Base-by-base conservation (phyloP, 1,284 basidiomycete species). In the Dichomitus squalens region DNA sequence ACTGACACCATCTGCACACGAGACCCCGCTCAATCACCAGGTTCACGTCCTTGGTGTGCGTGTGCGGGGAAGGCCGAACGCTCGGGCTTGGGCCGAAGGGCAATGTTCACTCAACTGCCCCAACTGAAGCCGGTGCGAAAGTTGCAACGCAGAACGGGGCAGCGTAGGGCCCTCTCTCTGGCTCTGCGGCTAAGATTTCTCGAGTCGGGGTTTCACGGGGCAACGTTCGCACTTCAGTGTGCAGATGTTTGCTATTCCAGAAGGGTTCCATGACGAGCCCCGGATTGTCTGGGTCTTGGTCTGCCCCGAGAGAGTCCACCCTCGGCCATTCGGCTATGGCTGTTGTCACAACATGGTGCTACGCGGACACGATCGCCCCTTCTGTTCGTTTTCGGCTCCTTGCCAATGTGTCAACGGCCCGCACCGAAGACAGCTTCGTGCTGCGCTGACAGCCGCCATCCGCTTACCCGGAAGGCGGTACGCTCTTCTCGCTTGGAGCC, bases 171-270 rank as follows among this genome's bases (percentile, higher is more conserved):
- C 57, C 53, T 50, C 52, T 41, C 41, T 47, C 44, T 47, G 44
- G 29, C 44, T 33, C n/a, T 47, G 18, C 25, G 38, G 49, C 38
- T 49, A 27, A n/a, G 18, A 36, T 20, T 34, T 44, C 49, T 51
- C 29, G 56, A 48, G 14, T n/a, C 44, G 20, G 44, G 12, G 40
- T 33, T 54, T 55, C 52, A 57, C 52, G 41, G 52, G 44, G 49
- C 57, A 52, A 39, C 55, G 33, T 55, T 57, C 43, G 51, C 31
- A 35, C n/a, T n/a, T n/a, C 12, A n/a, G 55, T 59, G 55, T 55
- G 60, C 55, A 47, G 49, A 52, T 59, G 52, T 59, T 57, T 59
- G 55, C 52, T 41, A 57, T 62, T 62, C 60, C 57, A 33, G 60
- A 62, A 62, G 55, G 36, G 40, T 35, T 52, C 43, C 39, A 46